Percentiles rank a stretch among this genome's conserved stretches.
Evolutionary conservation across 108 stramenopile genomes (phyloP).

Genomic region (Stephanodiscus triporus): DNA sequence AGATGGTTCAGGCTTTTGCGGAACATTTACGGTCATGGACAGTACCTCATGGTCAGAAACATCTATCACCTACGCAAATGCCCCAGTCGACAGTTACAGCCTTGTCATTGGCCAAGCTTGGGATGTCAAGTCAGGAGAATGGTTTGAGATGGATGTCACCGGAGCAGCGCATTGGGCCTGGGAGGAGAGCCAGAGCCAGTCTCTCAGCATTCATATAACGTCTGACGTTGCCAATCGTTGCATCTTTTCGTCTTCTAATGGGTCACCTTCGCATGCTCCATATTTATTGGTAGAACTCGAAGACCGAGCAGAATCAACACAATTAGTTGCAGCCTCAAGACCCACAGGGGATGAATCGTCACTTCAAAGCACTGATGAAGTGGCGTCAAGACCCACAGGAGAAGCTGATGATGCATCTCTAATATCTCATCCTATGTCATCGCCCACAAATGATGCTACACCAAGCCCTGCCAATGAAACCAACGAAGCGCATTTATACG

Average conservation of each 20-base stretch:
- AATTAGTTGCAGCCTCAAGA: no score
- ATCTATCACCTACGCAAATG: constrained; percentile 1
- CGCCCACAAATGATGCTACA: no score
- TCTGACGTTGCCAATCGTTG: background rate
- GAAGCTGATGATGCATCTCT: no score
- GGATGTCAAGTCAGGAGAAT: constrained; percentile 8
- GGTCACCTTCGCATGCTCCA: background rate
- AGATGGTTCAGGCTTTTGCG: constrained; percentile 5
- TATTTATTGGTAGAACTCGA: background rate
- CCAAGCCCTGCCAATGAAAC: no score
- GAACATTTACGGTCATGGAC: background rate
- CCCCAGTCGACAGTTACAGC: background rate
- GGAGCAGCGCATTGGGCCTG: background rate
- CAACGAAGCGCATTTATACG: no score
- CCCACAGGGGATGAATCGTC: no score
- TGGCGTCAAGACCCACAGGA: no score
- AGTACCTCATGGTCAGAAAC: background rate
- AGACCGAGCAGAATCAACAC: no score
- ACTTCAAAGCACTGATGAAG: no score
- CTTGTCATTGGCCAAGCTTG: constrained; percentile 5
- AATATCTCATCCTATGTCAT: no score
- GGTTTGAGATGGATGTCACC: constrained; percentile 9
- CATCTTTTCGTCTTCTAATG: background rate
- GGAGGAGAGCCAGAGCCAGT: background rate
- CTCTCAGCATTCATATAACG: background rate